A percentile compares a stretch with the other conserved stretches of the same genome.
Evolutionary conservation across 2,329 filamentous ascomycete genomes (phyloP).

Genomic region (Microascus cirrosus): DNA sequence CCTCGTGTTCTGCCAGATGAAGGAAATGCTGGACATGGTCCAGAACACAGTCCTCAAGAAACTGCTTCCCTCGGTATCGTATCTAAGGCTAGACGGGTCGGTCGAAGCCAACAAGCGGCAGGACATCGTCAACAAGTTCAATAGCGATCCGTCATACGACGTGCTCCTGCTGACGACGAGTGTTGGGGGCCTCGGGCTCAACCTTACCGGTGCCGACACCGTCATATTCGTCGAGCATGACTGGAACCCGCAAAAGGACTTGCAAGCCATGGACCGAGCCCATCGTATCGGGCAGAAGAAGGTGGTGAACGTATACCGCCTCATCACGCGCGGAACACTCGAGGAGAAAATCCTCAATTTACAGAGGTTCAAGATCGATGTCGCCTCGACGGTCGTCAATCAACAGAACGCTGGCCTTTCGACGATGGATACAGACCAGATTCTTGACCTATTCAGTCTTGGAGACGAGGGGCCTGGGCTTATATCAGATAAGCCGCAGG

Average conservation of each 20-base stretch:
- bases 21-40: constrained; percentile 99
- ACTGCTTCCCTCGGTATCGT: constrained; percentile 86
- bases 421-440: constrained; percentile 98
- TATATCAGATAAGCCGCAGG: constrained; percentile 47
- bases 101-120: constrained; percentile 91
- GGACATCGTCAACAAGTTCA: constrained; percentile 98
- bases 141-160: constrained; percentile 93
- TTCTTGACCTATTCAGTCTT: constrained; percentile 90
- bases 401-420: constrained; percentile 92
- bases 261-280: constrained; percentile 97
- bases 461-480: constrained; percentile 64
- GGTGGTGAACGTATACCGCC: constrained; percentile 95
- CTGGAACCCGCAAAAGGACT: constrained; percentile 98
- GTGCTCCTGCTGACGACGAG: constrained; percentile 87
- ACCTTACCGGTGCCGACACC: constrained; percentile 92
- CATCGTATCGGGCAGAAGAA: constrained; percentile 99
- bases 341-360: constrained; percentile 98
- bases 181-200: constrained; percentile 87
- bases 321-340: constrained; percentile 89
- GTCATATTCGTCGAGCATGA: constrained; percentile 99
- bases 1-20: constrained; percentile 98
- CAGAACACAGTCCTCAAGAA: constrained; percentile 85
- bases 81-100: constrained; percentile 82
- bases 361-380: constrained; percentile 98
- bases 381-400: constrained; percentile 95